Conservation (phyloP, 2,329 filamentous ascomycete species). For the Colletotrichum scovillei region DNA sequence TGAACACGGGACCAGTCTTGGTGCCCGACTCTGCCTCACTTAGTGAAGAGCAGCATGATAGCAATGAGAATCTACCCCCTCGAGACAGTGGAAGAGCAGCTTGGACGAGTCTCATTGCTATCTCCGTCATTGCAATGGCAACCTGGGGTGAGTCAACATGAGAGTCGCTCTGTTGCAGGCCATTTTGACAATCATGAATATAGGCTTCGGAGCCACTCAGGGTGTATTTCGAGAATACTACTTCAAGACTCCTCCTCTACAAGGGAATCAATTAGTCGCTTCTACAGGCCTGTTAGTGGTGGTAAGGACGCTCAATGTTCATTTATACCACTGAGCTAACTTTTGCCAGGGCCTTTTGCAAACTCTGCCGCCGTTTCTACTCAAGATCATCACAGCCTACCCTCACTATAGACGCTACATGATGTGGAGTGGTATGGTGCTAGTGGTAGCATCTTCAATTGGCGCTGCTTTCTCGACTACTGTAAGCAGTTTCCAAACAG, state of each 20-base stretch:
- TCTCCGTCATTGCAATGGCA: conserved; percentile 17
- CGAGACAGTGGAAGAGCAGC: conserved; percentile 1
- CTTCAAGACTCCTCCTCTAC: conserved; percentile 15
- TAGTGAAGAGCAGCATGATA: background rate
- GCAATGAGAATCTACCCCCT: background rate
- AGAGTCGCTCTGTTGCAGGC: too few relatives aligned
- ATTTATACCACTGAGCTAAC: background rate
- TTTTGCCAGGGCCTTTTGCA: background rate
- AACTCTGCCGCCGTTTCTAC: conserved; percentile 7
- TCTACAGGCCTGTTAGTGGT: conserved; percentile 16
- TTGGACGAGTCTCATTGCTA: conserved; percentile 9
- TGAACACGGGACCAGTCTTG: background rate
- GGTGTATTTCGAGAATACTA: conserved; percentile 17
- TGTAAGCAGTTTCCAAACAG: background rate
- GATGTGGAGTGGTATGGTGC: conserved; percentile 19
- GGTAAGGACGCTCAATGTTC: background rate
- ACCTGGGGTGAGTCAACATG: conserved; percentile 3
- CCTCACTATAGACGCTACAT: background rate
- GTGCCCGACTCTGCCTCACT: background rate
- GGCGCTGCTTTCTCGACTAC: conserved; percentile 14
- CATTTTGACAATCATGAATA: background rate
- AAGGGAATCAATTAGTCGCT: conserved; percentile 13
- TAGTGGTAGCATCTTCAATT: conserved; percentile 8
- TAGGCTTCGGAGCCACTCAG: conserved; percentile 18
- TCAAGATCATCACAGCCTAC: background rate